A percentile compares a stretch with the other conserved stretches of the same genome.
Evolutionary conservation across 1,284 basidiomycete species (phyloP).

Genomic region (Mrakiaceae sp.): DNA sequence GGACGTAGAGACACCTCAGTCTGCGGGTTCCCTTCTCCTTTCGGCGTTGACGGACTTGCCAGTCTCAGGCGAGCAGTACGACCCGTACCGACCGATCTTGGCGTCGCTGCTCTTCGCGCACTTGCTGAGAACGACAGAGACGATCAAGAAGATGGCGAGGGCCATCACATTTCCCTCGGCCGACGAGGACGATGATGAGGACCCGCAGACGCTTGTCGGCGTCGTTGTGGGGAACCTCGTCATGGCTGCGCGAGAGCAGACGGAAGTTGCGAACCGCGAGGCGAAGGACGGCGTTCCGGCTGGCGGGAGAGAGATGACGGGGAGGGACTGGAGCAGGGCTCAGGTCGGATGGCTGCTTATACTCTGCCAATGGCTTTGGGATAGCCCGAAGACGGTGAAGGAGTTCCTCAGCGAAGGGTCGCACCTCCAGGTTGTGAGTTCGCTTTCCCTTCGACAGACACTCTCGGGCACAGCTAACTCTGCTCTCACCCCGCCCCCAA

Average conservation of each 20-base stretch:
- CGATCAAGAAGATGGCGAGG: conserved; percentile 42
- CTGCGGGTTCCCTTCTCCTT: conserved; percentile 41
- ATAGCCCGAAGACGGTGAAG: conserved; percentile 73
- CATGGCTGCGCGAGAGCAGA: conserved; percentile 47
- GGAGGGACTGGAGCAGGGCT: conserved; percentile 77
- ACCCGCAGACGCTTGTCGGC: conserved; percentile 39
- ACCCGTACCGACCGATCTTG: conserved; percentile 43
- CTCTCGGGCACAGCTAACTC: conserved; percentile 5
- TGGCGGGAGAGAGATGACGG: conserved; percentile 19
- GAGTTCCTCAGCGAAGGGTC: conserved; percentile 82
- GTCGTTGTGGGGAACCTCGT: conserved; percentile 48
- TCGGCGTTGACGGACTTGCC: conserved; percentile 39
- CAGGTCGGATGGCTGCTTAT: conserved; percentile 76
- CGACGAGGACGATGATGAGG: conserved; percentile 41
- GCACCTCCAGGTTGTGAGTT: conserved; percentile 74
- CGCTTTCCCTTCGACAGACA: not conserved
- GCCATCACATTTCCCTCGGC: conserved; percentile 35
- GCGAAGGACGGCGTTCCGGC: conserved; percentile 20
- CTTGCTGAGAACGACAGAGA: conserved; percentile 43
- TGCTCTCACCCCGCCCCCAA: not conserved
- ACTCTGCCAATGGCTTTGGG: conserved; percentile 91
- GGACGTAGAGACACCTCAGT: conserved; percentile 24
- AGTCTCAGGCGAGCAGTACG: conserved; percentile 31
- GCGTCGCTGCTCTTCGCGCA: conserved; percentile 42
- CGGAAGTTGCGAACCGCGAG: conserved; percentile 34